These are phyloP conservation scores for Salvia sclarea DNA, from an alignment of 305 asterid genomes.

Conservation along the genomic window DNA sequence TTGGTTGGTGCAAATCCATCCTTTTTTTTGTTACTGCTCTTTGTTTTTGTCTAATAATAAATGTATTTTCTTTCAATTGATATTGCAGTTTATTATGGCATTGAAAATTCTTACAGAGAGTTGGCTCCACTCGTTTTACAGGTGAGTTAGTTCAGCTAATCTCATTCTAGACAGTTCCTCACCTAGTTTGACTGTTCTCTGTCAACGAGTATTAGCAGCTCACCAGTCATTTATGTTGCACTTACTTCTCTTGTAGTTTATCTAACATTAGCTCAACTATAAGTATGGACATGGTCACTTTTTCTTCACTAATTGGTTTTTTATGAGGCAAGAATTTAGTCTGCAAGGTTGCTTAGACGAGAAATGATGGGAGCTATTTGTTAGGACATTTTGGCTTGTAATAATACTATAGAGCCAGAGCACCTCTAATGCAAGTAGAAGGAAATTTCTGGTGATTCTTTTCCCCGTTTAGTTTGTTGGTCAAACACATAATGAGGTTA, in stretches of 20 bases:
- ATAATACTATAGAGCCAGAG: slow-evolving; percentile 1
- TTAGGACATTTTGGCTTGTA: not conserved
- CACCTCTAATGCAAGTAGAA: slow-evolving; percentile 10
- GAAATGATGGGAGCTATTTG: not conserved
- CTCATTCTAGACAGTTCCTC: slow-evolving; percentile 10
- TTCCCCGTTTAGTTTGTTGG: not conserved
- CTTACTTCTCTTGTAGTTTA: not conserved
- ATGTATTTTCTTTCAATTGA: slow-evolving; percentile 31
- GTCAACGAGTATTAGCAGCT: not conserved
- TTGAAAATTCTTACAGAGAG: slow-evolving; percentile 70
- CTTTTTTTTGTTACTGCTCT: slow-evolving; percentile 30
- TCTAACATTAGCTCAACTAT: slow-evolving; percentile 4
- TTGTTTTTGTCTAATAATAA: slow-evolving; percentile 28
- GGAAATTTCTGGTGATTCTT: slow-evolving; percentile 13
- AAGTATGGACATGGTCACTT: not conserved
- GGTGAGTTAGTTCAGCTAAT: slow-evolving; percentile 41
- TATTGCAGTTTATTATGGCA: slow-evolving; percentile 82
- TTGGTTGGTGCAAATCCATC: slow-evolving; percentile 27
- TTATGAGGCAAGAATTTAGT: not conserved
- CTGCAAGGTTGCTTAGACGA: slow-evolving; percentile 13
- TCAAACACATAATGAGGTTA: not conserved
- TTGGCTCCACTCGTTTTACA: slow-evolving; percentile 83
- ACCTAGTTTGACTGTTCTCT: slow-evolving; percentile 25
- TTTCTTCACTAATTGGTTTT: slow-evolving; percentile 7
- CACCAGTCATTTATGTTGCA: slow-evolving; percentile 6